Conservation (phyloP, 1,139 yeast genomes). For the Debaryomyces subglobosus region DNA sequence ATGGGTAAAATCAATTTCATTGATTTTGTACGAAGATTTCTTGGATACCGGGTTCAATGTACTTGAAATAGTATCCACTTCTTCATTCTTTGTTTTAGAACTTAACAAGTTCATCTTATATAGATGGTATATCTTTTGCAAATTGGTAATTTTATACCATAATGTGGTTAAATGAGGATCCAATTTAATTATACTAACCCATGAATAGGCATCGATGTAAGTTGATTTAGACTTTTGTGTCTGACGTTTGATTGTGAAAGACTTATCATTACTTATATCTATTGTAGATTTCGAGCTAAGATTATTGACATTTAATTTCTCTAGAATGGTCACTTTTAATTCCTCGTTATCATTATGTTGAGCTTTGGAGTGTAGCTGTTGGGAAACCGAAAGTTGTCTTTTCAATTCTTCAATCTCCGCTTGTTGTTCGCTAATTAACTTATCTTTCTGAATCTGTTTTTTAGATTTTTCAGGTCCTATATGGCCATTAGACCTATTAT, state of each 20-base stretch:
- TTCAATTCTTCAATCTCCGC: slow-evolving; percentile 40
- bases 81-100: slow-evolving; percentile 9
- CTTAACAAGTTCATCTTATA: slow-evolving; percentile 33
- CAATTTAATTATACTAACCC: slow-evolving; percentile 44
- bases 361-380: slow-evolving; percentile 25
- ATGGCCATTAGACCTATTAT: slow-evolving; percentile 4
- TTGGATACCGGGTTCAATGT: slow-evolving; percentile 11
- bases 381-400: slow-evolving; percentile 33
- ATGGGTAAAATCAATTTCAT: slow-evolving; percentile 33
- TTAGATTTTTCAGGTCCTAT: slow-evolving; percentile 25
- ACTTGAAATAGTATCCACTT: slow-evolving; percentile 8
- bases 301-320: slow-evolving; percentile 19
- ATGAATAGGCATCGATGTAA: slow-evolving; percentile 33
- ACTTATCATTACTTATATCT: slow-evolving; percentile 23
- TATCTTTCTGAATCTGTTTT: slow-evolving; percentile 24
- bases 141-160: slow-evolving; percentile 45
- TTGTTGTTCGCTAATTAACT: slow-evolving; percentile 30
- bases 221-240: neutral
- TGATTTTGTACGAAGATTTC: slow-evolving; percentile 17
- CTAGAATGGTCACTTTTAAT: slow-evolving; percentile 15
- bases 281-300: slow-evolving; percentile 18
- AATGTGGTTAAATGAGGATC: slow-evolving; percentile 47
- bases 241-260: slow-evolving; percentile 16
- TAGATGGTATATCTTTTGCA: slow-evolving; percentile 45
- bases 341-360: slow-evolving; percentile 12